A percentile compares a stretch with the other conserved stretches of the same genome.
Evolutionary conservation across 2,329 filamentous ascomycete genomes (phyloP).

Genomic region (Colletotrichum musae): DNA sequence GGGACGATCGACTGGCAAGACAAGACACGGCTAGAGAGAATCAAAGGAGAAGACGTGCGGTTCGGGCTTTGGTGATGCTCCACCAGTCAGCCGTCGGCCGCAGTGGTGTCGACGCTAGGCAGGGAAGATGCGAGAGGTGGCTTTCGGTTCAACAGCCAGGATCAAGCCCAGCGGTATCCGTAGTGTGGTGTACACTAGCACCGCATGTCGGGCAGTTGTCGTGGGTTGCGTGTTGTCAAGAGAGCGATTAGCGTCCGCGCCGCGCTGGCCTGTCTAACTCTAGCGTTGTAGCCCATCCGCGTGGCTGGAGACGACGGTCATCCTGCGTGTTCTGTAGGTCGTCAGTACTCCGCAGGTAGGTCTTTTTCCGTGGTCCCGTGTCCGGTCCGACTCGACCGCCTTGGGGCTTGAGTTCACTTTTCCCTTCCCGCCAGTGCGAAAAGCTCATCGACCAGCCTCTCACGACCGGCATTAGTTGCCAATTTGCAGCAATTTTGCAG

Average conservation of each 20-base stretch:
- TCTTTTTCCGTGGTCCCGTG: conserved; percentile 34
- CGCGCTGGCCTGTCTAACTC: conserved; percentile 22
- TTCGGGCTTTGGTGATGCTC: conserved; percentile 29
- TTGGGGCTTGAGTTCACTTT: no score
- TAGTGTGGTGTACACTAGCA: neutral
- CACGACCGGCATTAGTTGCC: neutral
- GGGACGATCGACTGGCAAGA: conserved; percentile 24
- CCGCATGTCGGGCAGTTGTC: conserved; percentile 9
- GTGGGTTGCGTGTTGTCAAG: conserved; percentile 26
- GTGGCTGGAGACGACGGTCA: conserved; percentile 26
- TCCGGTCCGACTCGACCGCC: conserved; percentile 5
- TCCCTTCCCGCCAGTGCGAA: neutral
- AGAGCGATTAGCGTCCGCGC: conserved; percentile 28
- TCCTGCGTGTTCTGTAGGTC: conserved; percentile 12
- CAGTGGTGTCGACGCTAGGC: conserved; percentile 31
- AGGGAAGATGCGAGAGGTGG: conserved; percentile 14
- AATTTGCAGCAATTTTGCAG: conserved; percentile 9
- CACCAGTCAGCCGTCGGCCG: conserved; percentile 33
- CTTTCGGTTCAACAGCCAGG: neutral
- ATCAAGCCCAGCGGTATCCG: neutral
- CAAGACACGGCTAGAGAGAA: conserved; percentile 25
- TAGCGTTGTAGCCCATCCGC: conserved; percentile 25
- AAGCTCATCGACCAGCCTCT: neutral
- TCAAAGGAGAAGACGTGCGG: conserved; percentile 27
- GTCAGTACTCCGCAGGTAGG: conserved; percentile 14